Conservation (phyloP, 2,329 filamentous ascomycete species). For the Epichloe festucae region DNA sequence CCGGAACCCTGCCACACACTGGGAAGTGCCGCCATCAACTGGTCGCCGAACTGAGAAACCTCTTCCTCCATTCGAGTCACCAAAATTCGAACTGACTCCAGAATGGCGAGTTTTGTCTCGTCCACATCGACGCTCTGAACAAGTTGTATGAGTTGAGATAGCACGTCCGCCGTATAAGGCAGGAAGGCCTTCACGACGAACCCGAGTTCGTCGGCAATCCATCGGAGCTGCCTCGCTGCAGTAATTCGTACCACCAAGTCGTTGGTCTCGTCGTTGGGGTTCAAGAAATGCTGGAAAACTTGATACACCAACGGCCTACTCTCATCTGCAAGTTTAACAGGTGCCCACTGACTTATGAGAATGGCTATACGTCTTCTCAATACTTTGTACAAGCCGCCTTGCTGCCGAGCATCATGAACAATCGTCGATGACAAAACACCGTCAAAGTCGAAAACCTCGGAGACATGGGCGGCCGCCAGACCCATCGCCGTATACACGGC, state of each 20-base stretch:
- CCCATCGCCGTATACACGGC: constrained; percentile 91
- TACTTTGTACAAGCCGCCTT: constrained; percentile 55
- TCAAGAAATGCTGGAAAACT: constrained; percentile 77
- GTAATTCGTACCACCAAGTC: constrained; percentile 88
- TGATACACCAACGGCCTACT: constrained; percentile 69
- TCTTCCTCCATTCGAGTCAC: constrained; percentile 71
- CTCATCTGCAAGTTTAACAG: constrained; percentile 56
- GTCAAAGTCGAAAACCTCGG: constrained; percentile 70
- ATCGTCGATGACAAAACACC: constrained; percentile 62
- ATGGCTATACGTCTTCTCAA: constrained; percentile 81
- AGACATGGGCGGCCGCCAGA: constrained; percentile 64
- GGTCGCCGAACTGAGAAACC: constrained; percentile 56
- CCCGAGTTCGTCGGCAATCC: constrained; percentile 71
- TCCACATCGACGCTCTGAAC: constrained; percentile 67
- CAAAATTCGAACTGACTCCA: constrained; percentile 73
- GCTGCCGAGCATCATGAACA: constrained; percentile 60
- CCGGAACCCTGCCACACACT: constrained; percentile 74
- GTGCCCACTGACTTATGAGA: constrained; percentile 78
- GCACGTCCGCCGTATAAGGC: constrained; percentile 61
- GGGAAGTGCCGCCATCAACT: constrained; percentile 69
- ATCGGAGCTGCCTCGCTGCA: constrained; percentile 71
- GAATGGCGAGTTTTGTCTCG: constrained; percentile 80
- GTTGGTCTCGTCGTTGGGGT: constrained; percentile 64
- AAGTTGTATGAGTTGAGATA: constrained; percentile 63
- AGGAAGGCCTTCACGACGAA: constrained; percentile 64